These are phyloP conservation scores for Diaporthe amygdali DNA, from an alignment of 2,329 filamentous ascomycete species.

Conservation along the genomic window DNA sequence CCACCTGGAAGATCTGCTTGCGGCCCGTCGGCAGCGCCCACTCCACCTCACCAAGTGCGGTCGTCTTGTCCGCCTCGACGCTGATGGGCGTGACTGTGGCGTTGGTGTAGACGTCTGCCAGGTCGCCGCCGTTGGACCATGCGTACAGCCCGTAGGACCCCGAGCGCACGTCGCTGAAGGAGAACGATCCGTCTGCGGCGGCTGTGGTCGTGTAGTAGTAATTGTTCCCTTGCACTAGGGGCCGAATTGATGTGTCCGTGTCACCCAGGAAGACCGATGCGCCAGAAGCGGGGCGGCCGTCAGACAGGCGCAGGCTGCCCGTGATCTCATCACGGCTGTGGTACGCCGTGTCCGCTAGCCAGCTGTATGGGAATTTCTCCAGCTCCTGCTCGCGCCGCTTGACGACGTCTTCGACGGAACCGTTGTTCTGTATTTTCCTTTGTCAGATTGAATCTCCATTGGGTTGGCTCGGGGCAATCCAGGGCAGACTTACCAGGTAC, in stretches of 20 bases:
- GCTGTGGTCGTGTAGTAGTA: conserved; percentile 57
- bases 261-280: conserved; percentile 58
- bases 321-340: conserved; percentile 53
- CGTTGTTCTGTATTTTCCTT: conserved; percentile 44
- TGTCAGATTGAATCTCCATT: neutral
- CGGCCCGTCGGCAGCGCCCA: conserved; percentile 45
- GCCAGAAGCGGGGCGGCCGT: conserved; percentile 51
- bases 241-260: conserved; percentile 46
- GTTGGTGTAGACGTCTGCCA: conserved; percentile 50
- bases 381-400: conserved; percentile 45
- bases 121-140: conserved; percentile 51
- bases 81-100: conserved; percentile 46
- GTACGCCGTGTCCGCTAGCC: conserved; percentile 51
- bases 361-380: conserved; percentile 52
- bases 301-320: conserved; percentile 49
- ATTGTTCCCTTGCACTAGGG: conserved; percentile 51
- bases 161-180: conserved; percentile 47
- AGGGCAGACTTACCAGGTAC: conserved; percentile 36
- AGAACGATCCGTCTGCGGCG: conserved; percentile 46
- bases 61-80: conserved; percentile 39
- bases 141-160: conserved; percentile 54
- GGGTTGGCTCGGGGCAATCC: neutral
- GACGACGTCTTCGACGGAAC: conserved; percentile 48
- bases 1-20: conserved; percentile 53
- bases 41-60: conserved; percentile 42